These are phyloP conservation scores for Pleurotus salmoneostramineus DNA, from an alignment of 768 basidiomycete species.

Conservation along the genomic window DNA sequence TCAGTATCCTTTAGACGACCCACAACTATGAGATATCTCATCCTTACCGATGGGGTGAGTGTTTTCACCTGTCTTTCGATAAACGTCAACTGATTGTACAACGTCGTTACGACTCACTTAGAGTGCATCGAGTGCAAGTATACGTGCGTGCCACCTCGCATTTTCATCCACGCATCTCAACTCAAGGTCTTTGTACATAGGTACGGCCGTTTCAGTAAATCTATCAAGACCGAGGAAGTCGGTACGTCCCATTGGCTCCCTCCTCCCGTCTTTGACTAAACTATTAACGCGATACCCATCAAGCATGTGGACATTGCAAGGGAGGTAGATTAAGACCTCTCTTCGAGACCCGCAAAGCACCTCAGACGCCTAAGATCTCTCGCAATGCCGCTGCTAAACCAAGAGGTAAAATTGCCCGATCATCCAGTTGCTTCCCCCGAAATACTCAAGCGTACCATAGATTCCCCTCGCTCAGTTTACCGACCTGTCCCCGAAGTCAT, in stretches of 20 bases:
- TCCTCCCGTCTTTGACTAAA: not conserved
- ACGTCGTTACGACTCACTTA: slow-evolving; percentile 18
- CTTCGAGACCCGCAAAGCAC: slow-evolving; percentile 39
- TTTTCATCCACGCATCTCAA: not conserved
- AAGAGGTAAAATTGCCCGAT: slow-evolving; percentile 31
- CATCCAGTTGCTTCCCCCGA: not conserved
- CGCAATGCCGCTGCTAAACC: slow-evolving; percentile 39
- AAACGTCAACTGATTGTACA: not conserved
- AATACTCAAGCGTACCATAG: not conserved
- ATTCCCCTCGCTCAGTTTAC: not conserved
- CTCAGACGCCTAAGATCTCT: slow-evolving; percentile 30
- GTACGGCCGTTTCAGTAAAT: slow-evolving; percentile 73
- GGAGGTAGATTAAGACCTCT: slow-evolving; percentile 54
- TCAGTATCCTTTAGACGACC: slow-evolving; percentile 41
- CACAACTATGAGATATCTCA: slow-evolving; percentile 77
- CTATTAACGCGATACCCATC: not conserved
- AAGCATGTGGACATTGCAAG: slow-evolving; percentile 69
- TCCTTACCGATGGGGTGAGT: slow-evolving; percentile 71
- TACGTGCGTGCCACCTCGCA: slow-evolving; percentile 35
- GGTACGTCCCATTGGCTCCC: slow-evolving; percentile 33
- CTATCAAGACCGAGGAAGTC: slow-evolving; percentile 62
- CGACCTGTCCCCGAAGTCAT: no score
- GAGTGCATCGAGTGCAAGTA: slow-evolving; percentile 64
- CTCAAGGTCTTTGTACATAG: slow-evolving; percentile 26
- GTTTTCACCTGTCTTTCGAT: slow-evolving; percentile 2